Evolutionary conservation across 768 basidiomycete genomes (phyloP).

Genomic region (Pisolithus marmoratus): DNA sequence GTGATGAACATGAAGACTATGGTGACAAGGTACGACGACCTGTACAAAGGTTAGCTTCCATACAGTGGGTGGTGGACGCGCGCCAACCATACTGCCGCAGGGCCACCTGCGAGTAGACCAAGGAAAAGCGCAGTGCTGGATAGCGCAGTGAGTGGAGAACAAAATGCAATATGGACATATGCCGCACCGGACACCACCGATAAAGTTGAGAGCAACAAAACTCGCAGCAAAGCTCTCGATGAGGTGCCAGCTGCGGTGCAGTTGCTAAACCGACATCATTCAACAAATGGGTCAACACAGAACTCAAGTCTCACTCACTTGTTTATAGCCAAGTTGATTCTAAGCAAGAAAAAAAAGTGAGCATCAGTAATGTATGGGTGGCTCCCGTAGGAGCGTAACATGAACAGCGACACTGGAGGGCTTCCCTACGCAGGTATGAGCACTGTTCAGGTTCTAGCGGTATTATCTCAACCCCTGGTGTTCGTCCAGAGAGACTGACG

Average conservation of each 20-base stretch:
- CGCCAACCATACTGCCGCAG: slow-evolving; percentile 74
- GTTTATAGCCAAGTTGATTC: slow-evolving; percentile 77
- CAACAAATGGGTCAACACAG: slow-evolving; percentile 1
- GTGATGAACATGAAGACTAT: slow-evolving; percentile 86
- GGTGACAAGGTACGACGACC: slow-evolving; percentile 82
- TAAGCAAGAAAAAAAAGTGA: slow-evolving; percentile 30
- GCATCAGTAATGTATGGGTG: slow-evolving; percentile 44
- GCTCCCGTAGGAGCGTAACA: slow-evolving; percentile 36
- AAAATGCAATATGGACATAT: not conserved
- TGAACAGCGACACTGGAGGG: slow-evolving; percentile 61
- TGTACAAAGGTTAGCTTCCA: slow-evolving; percentile 23
- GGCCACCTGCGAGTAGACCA: slow-evolving; percentile 80
- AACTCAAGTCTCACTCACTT: slow-evolving; percentile 35
- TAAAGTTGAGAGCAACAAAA: slow-evolving; percentile 87
- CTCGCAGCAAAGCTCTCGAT: slow-evolving; percentile 85
- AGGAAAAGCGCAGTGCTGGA: slow-evolving; percentile 71
- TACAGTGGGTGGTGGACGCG: slow-evolving; percentile 9
- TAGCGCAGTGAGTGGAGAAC: not conserved
- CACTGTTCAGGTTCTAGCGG: slow-evolving; percentile 98
- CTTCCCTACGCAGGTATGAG: slow-evolving; percentile 99
- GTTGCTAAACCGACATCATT: slow-evolving; percentile 44
- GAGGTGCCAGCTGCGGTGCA: slow-evolving; percentile 81
- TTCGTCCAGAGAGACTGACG: slow-evolving; percentile 16
- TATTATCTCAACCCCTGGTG: slow-evolving; percentile 87
- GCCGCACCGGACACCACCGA: slow-evolving; percentile 73